A percentile compares a stretch with the other conserved stretches of the same genome.
phyloP scores from a whole-genome alignment of 192 early-diverging fungal species.

The Linnemannia exigua region DNA sequence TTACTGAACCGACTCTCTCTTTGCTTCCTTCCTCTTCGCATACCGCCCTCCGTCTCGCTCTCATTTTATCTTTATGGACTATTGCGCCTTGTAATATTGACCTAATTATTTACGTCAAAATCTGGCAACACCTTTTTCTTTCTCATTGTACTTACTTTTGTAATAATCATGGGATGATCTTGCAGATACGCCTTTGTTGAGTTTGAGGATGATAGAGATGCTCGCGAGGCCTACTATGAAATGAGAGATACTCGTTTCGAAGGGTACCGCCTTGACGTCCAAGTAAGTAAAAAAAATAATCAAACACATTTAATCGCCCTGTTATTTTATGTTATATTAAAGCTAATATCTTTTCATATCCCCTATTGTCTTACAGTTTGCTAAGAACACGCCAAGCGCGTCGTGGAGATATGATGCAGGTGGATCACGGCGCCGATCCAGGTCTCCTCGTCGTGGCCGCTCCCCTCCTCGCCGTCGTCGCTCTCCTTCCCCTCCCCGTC shows the following conservation, averaged over 20 bases:
- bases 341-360: background rate
- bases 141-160: slow-evolving; percentile 11
- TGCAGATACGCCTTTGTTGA: slow-evolving; percentile 95
- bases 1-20: slow-evolving; percentile 51
- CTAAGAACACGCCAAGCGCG: slow-evolving; percentile 85
- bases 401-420: slow-evolving; percentile 85
- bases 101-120: background rate
- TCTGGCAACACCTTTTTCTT: background rate
- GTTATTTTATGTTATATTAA: background rate
- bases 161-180: background rate
- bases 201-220: slow-evolving; percentile 92
- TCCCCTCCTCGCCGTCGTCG: slow-evolving; percentile 60
- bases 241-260: slow-evolving; percentile 90
- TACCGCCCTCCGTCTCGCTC: background rate
- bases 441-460: slow-evolving; percentile 53
- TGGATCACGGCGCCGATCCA: slow-evolving; percentile 48
- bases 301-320: background rate
- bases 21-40: slow-evolving; percentile 16
- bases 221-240: slow-evolving; percentile 92
- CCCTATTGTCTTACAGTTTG: slow-evolving; percentile 70
- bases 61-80: background rate
- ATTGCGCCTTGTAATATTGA: background rate
- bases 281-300: slow-evolving; percentile 68
- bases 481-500: slow-evolving; percentile 36
- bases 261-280: slow-evolving; percentile 84